These are phyloP conservation scores for Drechslerella dactyloides DNA, from an alignment of 2,329 filamentous ascomycete genomes.

Conservation along the genomic window DNA sequence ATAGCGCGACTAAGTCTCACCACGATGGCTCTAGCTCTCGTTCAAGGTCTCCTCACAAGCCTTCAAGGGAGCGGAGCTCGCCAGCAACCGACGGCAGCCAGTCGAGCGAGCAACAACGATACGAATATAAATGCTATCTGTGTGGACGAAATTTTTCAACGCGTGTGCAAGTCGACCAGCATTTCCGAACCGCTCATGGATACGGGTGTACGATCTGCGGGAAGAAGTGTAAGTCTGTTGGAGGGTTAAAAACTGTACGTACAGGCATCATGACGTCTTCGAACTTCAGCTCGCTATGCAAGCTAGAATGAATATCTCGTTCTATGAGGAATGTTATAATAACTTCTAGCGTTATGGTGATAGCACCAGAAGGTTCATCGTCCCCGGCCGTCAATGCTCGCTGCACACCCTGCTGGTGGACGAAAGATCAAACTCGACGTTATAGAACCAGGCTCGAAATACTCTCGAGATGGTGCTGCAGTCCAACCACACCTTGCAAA, in stretches of 20 bases:
- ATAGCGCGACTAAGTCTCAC: neutral
- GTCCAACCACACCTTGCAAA: too few species aligned
- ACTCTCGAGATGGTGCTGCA: too few species aligned
- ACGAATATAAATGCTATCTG: slow-evolving; percentile 1
- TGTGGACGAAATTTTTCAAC: slow-evolving; percentile 7
- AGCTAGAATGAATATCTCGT: too few species aligned
- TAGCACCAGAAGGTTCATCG: too few species aligned
- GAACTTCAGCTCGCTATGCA: neutral
- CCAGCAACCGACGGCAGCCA: neutral
- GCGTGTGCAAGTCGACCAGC: slow-evolving; percentile 1
- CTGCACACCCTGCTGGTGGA: too few species aligned
- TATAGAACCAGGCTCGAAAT: too few species aligned
- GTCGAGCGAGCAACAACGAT: neutral
- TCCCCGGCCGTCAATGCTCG: too few species aligned
- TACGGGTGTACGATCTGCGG: neutral
- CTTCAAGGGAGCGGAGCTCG: too few species aligned
- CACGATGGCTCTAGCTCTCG: neutral
- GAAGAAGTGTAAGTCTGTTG: slow-evolving; percentile 14
- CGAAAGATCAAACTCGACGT: too few species aligned
- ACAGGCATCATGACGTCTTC: neutral
- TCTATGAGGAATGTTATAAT: too few species aligned
- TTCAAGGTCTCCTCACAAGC: too few species aligned
- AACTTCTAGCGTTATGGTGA: too few species aligned
- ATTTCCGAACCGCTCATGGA: slow-evolving; percentile 8
- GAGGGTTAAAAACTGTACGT: slow-evolving; percentile 13